Evolutionary conservation across 2,329 filamentous ascomycete species (phyloP), one percentile per base, ranked within the genome.

Genomic region (Dichotomopilus funicola): DNA sequence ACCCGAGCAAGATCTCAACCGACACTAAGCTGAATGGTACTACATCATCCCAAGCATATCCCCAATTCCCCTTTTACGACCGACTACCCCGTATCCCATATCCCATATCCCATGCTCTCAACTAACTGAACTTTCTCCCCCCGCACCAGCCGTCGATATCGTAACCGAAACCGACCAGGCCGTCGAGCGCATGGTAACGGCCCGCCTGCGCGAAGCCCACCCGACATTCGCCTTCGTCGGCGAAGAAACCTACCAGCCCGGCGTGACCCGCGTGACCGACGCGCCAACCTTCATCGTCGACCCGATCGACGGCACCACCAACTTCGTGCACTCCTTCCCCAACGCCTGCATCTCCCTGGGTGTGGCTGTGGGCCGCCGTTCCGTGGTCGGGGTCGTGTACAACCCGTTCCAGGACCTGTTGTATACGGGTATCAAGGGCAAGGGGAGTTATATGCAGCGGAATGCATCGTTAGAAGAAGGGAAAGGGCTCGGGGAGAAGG

Each of bases 291-390:
- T 91, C 72, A 80, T 91, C 66, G 85, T 88, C 62, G 88, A 92
- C 68, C 88, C 88, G 45, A 91, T 92, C 63, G 88, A 92, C 72
- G 88, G 87, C 66, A 91, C 83, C 6, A 89, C 86, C 50, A 91
- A 91, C 76, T 91, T 92, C 66, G 80, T 91, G 47, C 88, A 91
- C 59, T 80, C 79, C 19, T 86, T 89, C 71, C 86, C 87, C 4
- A 79, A 83, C 64, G 87, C 88, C 59, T 88, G 84, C 72, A 85
- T 91, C 72, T 89, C 86, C 9, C 82, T 92, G 37, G 88, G 88
- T 46, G 78, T 92, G 55, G 79, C 85, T 44, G 71, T 90, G 59
- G 71, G 79, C 65, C 79, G 79, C 60, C 65, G 68, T 9, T 87
- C 88, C 27, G 75, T 76, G 52, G 77, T 91, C 45, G 88, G 88